Percentiles rank a stretch among this genome's conserved stretches.
Evolutionary conservation across 2,329 filamentous ascomycete genomes (phyloP).

Genomic region (Aspergillus pseudoterreus): DNA sequence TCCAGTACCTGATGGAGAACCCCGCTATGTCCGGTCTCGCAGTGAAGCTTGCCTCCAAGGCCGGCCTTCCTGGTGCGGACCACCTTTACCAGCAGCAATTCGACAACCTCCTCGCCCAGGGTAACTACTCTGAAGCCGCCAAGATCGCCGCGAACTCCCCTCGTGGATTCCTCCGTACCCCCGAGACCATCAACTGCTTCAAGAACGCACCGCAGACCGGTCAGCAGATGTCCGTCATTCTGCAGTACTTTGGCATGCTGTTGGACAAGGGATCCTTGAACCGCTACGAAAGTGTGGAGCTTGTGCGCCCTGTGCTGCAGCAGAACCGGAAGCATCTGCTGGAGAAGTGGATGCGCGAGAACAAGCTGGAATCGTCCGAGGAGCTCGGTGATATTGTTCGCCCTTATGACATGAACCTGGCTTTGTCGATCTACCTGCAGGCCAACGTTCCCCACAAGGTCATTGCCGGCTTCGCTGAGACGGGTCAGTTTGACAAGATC

Average conservation of each 20-base stretch:
- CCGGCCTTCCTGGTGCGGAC: constrained; percentile 89
- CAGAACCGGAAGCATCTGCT: constrained; percentile 94
- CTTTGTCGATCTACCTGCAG: constrained; percentile 83
- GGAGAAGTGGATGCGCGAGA: constrained; percentile 96
- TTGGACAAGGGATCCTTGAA: constrained; percentile 94
- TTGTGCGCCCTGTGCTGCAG: constrained; percentile 85
- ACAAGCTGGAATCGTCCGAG: constrained; percentile 94
- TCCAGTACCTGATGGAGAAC: constrained; percentile 94
- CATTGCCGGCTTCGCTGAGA: constrained; percentile 90
- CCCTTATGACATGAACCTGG: constrained; percentile 81
- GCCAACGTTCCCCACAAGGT: constrained; percentile 91
- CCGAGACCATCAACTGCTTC: constrained; percentile 93
- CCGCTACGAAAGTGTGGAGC: constrained; percentile 87
- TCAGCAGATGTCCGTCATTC: constrained; percentile 82
- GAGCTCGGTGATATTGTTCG: constrained; percentile 93
- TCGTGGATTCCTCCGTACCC: constrained; percentile 87
- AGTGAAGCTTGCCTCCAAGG: constrained; percentile 92
- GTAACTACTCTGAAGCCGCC: constrained; percentile 82
- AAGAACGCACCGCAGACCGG: constrained; percentile 72
- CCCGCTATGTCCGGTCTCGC: constrained; percentile 90
- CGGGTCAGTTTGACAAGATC: constrained; percentile 95
- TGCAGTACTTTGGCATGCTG: constrained; percentile 97
- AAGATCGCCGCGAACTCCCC: constrained; percentile 97
- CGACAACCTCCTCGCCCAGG: constrained; percentile 75
- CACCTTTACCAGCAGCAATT: constrained; percentile 91